These are phyloP conservation scores for Aspergillus floridensis DNA, from an alignment of 2,329 filamentous ascomycete species.

Conservation along the genomic window DNA sequence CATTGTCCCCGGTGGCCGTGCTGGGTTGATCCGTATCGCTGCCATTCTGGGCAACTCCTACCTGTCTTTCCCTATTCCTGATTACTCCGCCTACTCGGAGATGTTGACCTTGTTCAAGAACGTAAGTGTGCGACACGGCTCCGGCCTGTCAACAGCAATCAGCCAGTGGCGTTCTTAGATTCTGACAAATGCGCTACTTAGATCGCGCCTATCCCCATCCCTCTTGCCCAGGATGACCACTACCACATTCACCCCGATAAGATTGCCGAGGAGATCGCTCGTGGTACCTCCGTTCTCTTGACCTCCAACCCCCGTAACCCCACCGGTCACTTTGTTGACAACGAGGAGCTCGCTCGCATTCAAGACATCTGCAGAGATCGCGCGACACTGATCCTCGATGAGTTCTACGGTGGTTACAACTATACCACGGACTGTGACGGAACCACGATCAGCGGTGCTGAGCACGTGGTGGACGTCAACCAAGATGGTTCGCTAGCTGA, in stretches of 20 bases:
- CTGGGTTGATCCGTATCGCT: conserved; percentile 89
- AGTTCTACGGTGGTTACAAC: conserved; percentile 96
- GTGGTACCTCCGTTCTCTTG: conserved; percentile 82
- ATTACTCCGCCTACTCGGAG: conserved; percentile 97
- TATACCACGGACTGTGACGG: conserved; percentile 92
- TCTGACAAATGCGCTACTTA: conserved; percentile 30
- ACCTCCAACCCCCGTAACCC: conserved; percentile 96
- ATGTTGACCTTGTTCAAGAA: conserved; percentile 96
- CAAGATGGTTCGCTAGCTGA: conserved; percentile 55
- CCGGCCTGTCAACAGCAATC: background rate
- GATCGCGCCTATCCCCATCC: conserved; percentile 85
- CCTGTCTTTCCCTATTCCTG: conserved; percentile 87
- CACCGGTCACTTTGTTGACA: conserved; percentile 80
- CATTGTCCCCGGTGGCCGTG: conserved; percentile 90
- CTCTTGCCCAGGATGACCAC: conserved; percentile 76
- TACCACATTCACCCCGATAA: conserved; percentile 94
- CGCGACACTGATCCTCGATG: conserved; percentile 89
- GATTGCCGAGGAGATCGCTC: conserved; percentile 85
- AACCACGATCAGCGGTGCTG: conserved; percentile 80
- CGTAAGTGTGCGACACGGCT: conserved; percentile 27
- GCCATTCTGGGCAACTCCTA: conserved; percentile 91
- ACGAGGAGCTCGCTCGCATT: conserved; percentile 82
- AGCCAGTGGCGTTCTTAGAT: background rate
- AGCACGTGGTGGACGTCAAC: conserved; percentile 86
- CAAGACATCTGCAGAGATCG: conserved; percentile 89